Conservation (phyloP, 129 eudicot species). For the Centella asiatica region DNA sequence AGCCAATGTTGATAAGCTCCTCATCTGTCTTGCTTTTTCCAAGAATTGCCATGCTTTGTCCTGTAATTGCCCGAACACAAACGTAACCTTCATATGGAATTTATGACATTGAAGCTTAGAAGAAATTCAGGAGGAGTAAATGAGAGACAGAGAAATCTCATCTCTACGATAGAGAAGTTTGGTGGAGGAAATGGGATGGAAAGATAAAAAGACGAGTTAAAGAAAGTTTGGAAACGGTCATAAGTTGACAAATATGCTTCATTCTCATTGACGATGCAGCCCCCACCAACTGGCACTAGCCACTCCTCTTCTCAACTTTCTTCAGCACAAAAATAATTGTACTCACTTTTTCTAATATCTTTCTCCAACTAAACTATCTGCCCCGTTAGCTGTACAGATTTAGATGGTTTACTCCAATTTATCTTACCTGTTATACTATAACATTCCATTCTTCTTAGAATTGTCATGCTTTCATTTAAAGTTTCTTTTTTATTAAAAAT, state of each 20-base stretch:
- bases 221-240: constrained; percentile 6
- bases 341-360: constrained; percentile 24
- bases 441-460: too few species aligned
- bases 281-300: constrained; percentile 10
- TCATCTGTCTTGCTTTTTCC: constrained; percentile 17
- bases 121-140: background rate
- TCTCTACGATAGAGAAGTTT: background rate
- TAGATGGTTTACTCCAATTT: too few species aligned
- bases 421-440: too few species aligned
- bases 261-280: constrained; percentile 18
- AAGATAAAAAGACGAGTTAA: background rate
- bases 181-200: constrained; percentile 7
- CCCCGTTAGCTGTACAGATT: too few species aligned
- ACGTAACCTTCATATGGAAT: constrained; percentile 7
- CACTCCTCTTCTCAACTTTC: constrained; percentile 21
- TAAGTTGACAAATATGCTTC: constrained; percentile 39
- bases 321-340: constrained; percentile 9
- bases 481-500: too few species aligned
- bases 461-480: too few species aligned
- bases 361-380: too few species aligned
- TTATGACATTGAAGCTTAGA: background rate
- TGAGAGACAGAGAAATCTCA: constrained; percentile 4
- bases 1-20: background rate
- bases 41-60: constrained; percentile 31
- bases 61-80: background rate